Evolutionary conservation across 2,329 filamentous ascomycete species (phyloP).

Genomic region (Teratosphaeria pseudoeucalypti): DNA sequence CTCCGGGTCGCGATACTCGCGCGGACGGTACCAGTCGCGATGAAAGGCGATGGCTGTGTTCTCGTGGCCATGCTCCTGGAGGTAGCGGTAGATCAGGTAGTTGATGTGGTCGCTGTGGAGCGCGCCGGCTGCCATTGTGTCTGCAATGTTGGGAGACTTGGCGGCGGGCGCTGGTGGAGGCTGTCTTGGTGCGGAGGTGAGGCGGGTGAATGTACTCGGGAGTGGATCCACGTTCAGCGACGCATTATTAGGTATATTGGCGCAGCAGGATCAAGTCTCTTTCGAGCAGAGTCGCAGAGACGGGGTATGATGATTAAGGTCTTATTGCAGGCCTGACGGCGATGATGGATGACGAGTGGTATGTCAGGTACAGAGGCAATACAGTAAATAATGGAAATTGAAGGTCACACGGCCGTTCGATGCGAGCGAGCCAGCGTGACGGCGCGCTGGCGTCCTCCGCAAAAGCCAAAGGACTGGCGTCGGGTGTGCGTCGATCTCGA

Average conservation of each 20-base stretch:
- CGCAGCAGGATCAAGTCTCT: background rate
- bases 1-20: constrained; percentile 41
- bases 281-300: background rate
- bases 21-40: constrained; percentile 47
- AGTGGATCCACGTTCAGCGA: background rate
- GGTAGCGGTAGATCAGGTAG: constrained; percentile 58
- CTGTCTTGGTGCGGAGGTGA: background rate
- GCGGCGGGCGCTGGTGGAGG: background rate
- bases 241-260: background rate
- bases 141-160: background rate
- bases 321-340: background rate
- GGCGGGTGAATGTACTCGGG: background rate
- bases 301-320: background rate
- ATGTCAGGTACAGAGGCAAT: background rate
- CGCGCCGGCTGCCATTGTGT: constrained; percentile 10
- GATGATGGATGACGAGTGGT: background rate
- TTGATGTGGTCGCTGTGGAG: constrained; percentile 55
- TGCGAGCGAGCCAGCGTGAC: background rate
- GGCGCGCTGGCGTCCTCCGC: background rate
- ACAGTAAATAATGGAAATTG: no score
- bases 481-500: background rate
- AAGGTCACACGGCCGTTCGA: background rate
- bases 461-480: background rate
- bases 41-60: constrained; percentile 45
- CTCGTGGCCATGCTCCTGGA: constrained; percentile 28